phyloP scores from a whole-genome alignment of 2,329 filamentous ascomycete species.

The Annulohypoxylon truncatum region DNA sequence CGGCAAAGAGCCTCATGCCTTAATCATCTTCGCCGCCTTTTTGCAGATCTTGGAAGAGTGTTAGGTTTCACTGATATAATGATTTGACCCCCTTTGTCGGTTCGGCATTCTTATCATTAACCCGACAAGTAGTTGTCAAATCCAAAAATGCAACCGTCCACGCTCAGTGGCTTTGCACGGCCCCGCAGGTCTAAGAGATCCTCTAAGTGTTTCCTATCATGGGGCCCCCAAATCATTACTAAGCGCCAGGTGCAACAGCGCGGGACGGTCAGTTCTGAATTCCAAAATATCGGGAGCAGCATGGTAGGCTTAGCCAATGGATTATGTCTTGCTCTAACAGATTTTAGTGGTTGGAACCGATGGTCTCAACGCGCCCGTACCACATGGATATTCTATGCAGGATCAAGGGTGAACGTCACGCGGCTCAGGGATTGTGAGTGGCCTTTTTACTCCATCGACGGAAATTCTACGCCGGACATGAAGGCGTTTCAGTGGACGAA shows the following conservation, averaged over 20 bases:
- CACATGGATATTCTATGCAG: slow-evolving; percentile 8
- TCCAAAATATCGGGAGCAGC: slow-evolving; percentile 6
- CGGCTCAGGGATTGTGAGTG: slow-evolving; percentile 13
- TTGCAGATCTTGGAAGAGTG: slow-evolving; percentile 15
- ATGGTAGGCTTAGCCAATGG: not conserved
- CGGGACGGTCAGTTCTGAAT: slow-evolving; percentile 17
- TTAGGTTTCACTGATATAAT: slow-evolving; percentile 8
- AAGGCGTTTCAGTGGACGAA: not conserved
- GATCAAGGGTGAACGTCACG: slow-evolving; percentile 14
- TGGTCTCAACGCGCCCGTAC: slow-evolving; percentile 8
- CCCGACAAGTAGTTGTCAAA: not conserved
- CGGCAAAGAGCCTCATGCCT: slow-evolving; percentile 33
- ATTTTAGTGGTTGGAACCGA: slow-evolving; percentile 24
- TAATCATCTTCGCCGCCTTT: slow-evolving; percentile 9
- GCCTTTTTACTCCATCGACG: slow-evolving; percentile 10
- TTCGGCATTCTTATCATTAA: not conserved
- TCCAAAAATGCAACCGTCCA: not conserved
- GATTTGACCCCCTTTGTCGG: not conserved
- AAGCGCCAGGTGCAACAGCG: slow-evolving; percentile 1
- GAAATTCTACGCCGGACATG: slow-evolving; percentile 12
- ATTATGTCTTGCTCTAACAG: slow-evolving; percentile 26
- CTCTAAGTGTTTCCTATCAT: not conserved
- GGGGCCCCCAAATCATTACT: not conserved
- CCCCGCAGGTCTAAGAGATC: slow-evolving; percentile 1
- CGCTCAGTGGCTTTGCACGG: not conserved